Percentiles rank a stretch among this genome's conserved stretches.
phyloP scores from a whole-genome alignment of 140 eudicot genomes.

The Ambrosia hybrid region DNA sequence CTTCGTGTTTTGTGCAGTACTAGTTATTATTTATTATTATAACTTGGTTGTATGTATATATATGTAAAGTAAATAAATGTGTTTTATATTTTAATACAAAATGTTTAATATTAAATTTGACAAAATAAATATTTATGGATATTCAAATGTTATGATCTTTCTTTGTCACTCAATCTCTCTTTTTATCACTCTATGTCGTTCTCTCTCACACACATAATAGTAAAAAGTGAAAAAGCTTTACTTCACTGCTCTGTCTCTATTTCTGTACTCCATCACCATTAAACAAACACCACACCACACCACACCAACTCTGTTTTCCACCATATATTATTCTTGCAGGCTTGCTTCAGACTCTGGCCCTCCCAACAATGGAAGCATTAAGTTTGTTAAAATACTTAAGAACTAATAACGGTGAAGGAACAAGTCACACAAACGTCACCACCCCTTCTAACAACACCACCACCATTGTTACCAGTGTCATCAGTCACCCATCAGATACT shows the following conservation, averaged over 20 bases:
- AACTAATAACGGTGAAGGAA: constrained; percentile 25
- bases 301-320: constrained; percentile 5
- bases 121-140: no score
- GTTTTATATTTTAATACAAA: no score
- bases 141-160: no score
- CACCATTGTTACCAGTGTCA: constrained; percentile 39
- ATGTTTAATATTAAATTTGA: no score
- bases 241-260: constrained; percentile 6
- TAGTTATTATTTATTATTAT: no score
- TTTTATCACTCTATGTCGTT: no score
- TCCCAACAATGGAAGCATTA: constrained; percentile 88
- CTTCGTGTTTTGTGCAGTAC: not conserved
- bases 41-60: not conserved
- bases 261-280: constrained; percentile 7
- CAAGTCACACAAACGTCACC: constrained; percentile 1
- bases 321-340: not conserved
- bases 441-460: constrained; percentile 14
- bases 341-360: constrained; percentile 60
- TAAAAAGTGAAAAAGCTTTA: constrained; percentile 25
- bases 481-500: constrained; percentile 30
- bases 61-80: no score
- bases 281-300: constrained; percentile 8
- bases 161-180: no score
- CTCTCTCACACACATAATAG: constrained; percentile 4
- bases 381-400: constrained; percentile 77